These are phyloP conservation scores for Lodderomyces jiufengensis DNA, from an alignment of 1,139 yeast species.

Conservation along the genomic window DNA sequence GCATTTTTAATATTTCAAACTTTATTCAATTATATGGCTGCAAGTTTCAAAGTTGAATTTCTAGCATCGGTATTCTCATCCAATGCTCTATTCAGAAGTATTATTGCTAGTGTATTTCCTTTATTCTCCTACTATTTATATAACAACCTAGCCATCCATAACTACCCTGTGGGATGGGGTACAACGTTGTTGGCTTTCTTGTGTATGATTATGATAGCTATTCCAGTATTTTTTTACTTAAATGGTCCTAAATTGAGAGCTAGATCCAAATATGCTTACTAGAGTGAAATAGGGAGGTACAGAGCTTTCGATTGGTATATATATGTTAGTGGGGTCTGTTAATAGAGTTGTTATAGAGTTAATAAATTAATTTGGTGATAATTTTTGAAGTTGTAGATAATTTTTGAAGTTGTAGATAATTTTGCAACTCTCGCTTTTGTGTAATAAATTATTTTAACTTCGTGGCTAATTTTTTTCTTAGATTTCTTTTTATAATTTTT, in stretches of 20 bases:
- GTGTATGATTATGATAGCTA: conserved; percentile 55
- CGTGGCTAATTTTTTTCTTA: too few relatives aligned
- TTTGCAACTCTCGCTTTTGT: too few relatives aligned
- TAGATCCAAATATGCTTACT: conserved; percentile 45
- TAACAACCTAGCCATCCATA: conserved; percentile 27
- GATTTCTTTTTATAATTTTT: too few relatives aligned
- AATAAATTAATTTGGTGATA: too few relatives aligned
- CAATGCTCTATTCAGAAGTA: conserved; percentile 25
- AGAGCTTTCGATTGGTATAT: too few relatives aligned
- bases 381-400: too few relatives aligned
- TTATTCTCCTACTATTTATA: conserved; percentile 45
- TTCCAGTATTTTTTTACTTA: conserved; percentile 49
- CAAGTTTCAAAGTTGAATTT: conserved; percentile 44
- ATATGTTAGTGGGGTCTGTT: too few relatives aligned
- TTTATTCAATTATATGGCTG: conserved; percentile 53
- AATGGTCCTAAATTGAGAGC: conserved; percentile 33
- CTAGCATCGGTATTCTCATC: conserved; percentile 33
- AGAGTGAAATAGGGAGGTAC: too few relatives aligned
- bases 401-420: too few relatives aligned
- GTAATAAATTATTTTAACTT: too few relatives aligned
- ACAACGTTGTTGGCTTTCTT: conserved; percentile 53
- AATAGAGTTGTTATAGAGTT: too few relatives aligned
- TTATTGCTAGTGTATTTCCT: conserved; percentile 31
- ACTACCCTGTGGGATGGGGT: conserved; percentile 62
- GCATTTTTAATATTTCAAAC: conserved; percentile 32